These are phyloP conservation scores for Alternaria sp. DNA, from an alignment of 2,329 filamentous ascomycete species.

Conservation along the genomic window DNA sequence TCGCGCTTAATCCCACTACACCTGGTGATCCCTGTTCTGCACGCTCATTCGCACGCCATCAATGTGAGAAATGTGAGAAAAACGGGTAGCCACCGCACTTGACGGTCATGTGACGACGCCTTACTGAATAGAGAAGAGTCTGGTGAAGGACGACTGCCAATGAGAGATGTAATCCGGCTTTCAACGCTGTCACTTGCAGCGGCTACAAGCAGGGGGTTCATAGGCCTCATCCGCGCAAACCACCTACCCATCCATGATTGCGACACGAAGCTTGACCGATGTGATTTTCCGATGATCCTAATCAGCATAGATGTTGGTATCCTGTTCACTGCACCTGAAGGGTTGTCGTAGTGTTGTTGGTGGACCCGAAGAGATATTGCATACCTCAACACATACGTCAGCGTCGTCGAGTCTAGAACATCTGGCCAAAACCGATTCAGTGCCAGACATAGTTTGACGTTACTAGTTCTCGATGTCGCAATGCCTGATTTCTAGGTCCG, in stretches of 20 bases:
- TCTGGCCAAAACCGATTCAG: background rate
- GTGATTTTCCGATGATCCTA: background rate
- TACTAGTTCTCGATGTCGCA: background rate
- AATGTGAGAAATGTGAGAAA: slow-evolving; percentile 41
- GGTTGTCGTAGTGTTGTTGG: background rate
- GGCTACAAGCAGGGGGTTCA: slow-evolving; percentile 33
- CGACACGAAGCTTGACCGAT: background rate
- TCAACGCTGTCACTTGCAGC: slow-evolving; percentile 27
- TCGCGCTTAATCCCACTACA: slow-evolving; percentile 35
- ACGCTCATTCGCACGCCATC: slow-evolving; percentile 35
- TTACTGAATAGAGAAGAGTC: slow-evolving; percentile 25
- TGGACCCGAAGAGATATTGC: background rate
- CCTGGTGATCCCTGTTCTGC: slow-evolving; percentile 32
- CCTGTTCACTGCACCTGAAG: background rate
- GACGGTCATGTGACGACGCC: slow-evolving; percentile 38
- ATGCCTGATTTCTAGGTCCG: background rate
- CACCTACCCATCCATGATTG: background rate
- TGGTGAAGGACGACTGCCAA: slow-evolving; percentile 29
- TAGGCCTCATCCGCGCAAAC: slow-evolving; percentile 2
- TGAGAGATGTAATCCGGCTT: slow-evolving; percentile 19
- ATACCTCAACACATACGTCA: background rate
- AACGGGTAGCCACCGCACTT: slow-evolving; percentile 31
- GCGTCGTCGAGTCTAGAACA: background rate
- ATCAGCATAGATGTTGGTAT: background rate
- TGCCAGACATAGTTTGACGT: background rate